Evolutionary conservation across 495 filamentous ascomycete species (phyloP).

Genomic region (Aspergillus saccharolyticus): DNA sequence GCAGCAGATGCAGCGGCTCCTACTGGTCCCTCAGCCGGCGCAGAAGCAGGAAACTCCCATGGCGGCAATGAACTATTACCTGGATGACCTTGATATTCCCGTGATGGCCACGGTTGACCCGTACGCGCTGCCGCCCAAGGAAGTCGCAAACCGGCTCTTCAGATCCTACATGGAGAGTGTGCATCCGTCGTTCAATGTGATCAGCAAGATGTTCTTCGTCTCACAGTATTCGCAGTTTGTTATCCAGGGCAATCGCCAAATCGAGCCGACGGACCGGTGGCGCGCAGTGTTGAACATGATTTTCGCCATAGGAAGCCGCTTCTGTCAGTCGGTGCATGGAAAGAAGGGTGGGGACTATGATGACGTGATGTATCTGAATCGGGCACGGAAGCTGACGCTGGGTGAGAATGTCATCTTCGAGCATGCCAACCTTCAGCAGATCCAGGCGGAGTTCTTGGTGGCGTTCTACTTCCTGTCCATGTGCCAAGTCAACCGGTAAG

Average conservation of each 20-base stretch:
- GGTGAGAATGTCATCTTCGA: constrained; percentile 46
- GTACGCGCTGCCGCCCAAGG: constrained; percentile 45
- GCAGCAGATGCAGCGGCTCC: not conserved
- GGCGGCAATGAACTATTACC: constrained; percentile 47
- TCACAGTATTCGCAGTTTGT: constrained; percentile 40
- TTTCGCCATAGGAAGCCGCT: constrained; percentile 56
- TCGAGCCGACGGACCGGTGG: constrained; percentile 40
- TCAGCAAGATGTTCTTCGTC: constrained; percentile 40
- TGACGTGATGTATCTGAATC: constrained; percentile 52
- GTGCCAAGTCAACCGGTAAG: constrained; percentile 58
- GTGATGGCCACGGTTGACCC: constrained; percentile 40
- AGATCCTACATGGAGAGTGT: constrained; percentile 53
- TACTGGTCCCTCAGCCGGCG: not conserved
- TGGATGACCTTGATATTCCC: constrained; percentile 49
- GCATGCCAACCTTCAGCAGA: constrained; percentile 55
- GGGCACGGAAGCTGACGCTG: constrained; percentile 51
- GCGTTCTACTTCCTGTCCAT: constrained; percentile 55
- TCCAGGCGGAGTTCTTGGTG: constrained; percentile 50
- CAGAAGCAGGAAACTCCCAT: constrained; percentile 20
- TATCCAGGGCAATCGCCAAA: constrained; percentile 1
- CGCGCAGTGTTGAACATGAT: constrained; percentile 59
- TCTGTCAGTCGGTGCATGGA: constrained; percentile 40
- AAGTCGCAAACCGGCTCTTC: constrained; percentile 48
- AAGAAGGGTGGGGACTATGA: constrained; percentile 33
- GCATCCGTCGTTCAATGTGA: constrained; percentile 52